phyloP scores from a whole-genome alignment of 495 filamentous ascomycete species.

The Aspergillus cavernicola region DNA sequence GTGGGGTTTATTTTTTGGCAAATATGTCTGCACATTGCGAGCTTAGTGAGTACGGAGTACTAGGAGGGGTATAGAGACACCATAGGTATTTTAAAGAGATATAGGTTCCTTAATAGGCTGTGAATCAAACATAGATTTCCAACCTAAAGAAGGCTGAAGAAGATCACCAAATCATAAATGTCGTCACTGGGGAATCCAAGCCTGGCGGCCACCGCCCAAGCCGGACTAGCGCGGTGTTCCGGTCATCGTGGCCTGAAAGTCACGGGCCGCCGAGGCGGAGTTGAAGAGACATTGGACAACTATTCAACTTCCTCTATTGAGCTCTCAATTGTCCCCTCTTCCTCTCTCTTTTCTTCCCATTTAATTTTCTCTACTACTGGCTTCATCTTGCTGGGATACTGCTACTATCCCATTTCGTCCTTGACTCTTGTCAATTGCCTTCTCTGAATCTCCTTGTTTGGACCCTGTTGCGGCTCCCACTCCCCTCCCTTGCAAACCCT shows the following conservation, averaged over 20 bases:
- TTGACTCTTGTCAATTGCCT: neutral
- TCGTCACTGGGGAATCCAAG: slow-evolving; percentile 27
- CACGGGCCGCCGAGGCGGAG: slow-evolving; percentile 18
- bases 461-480: slow-evolving; percentile 4
- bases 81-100: too few species aligned
- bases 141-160: too few species aligned
- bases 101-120: too few species aligned
- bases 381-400: neutral
- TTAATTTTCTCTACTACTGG: neutral
- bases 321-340: slow-evolving; percentile 4
- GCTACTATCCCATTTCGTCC: neutral
- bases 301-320: slow-evolving; percentile 10
- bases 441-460: slow-evolving; percentile 2
- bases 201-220: slow-evolving; percentile 19
- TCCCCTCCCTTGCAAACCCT: neutral
- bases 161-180: slow-evolving; percentile 19
- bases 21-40: neutral
- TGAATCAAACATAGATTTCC: too few species aligned
- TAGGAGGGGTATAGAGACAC: too few species aligned
- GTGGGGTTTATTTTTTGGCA: slow-evolving; percentile 3
- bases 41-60: too few species aligned
- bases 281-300: slow-evolving; percentile 8
- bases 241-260: slow-evolving; percentile 44
- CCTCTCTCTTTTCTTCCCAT: slow-evolving; percentile 3
- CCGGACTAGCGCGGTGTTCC: slow-evolving; percentile 35